Percentiles rank a stretch among this genome's conserved stretches.
phyloP scores from a whole-genome alignment of 2,329 filamentous ascomycete genomes.

The Pezizomycotina sp. region DNA sequence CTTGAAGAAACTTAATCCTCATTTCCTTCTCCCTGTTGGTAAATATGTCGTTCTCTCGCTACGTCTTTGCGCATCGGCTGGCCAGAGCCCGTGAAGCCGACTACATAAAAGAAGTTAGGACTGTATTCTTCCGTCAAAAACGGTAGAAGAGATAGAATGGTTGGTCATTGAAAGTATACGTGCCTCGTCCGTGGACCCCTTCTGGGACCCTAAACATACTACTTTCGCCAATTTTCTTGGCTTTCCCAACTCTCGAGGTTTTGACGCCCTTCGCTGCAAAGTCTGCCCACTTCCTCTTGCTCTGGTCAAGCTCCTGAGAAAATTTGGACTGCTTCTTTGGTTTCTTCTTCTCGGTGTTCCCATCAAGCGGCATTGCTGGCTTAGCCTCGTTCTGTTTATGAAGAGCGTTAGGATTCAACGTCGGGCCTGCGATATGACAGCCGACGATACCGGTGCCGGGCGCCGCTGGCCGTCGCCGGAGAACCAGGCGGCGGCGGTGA shows the following conservation, averaged over 20 bases:
- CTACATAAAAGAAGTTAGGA: conserved; percentile 33
- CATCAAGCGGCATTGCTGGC: conserved; percentile 45
- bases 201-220: conserved; percentile 95
- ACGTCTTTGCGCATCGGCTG: conserved; percentile 91
- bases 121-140: conserved; percentile 5
- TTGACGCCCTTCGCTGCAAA: conserved; percentile 58
- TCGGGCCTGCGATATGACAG: conserved; percentile 51
- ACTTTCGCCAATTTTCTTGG: conserved; percentile 54
- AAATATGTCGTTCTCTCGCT: conserved; percentile 59
- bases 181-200: conserved; percentile 71
- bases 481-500: conserved; percentile 30
- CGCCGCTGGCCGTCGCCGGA: conserved; percentile 20
- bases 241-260: conserved; percentile 45
- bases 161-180: conserved; percentile 24
- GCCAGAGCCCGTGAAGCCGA: conserved; percentile 90
- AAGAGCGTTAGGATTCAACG: conserved; percentile 44
- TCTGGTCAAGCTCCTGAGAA: conserved; percentile 80
- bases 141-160: conserved; percentile 1
- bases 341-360: conserved; percentile 56
- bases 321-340: too few relatives aligned
- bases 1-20: conserved; percentile 39
- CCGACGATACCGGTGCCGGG: conserved; percentile 30
- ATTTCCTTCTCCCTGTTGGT: conserved; percentile 59
- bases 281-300: conserved; percentile 88
- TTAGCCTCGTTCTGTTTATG: conserved; percentile 48